Conservation (phyloP, 176 grass and related monocot species). For the Pharus latifolius region DNA sequence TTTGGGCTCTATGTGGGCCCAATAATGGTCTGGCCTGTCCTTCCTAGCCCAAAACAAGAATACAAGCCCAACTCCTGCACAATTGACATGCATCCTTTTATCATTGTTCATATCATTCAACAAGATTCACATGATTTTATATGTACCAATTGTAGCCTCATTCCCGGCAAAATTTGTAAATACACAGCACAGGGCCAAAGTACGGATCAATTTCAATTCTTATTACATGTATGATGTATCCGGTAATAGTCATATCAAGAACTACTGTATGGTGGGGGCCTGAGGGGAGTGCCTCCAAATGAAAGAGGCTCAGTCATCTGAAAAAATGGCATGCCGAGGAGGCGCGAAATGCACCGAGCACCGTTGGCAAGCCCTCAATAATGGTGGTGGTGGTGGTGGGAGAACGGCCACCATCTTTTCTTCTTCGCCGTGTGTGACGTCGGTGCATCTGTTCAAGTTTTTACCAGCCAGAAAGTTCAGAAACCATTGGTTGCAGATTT, state of each 20-base stretch:
- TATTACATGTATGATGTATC: conserved; percentile 30
- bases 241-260: no score
- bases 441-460: conserved; percentile 42
- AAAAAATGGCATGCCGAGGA: neutral
- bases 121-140: no score
- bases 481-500: neutral
- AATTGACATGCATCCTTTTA: no score
- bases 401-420: conserved; percentile 95
- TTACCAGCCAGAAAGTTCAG: conserved; percentile 8
- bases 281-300: neutral
- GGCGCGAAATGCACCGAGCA: neutral
- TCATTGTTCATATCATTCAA: no score
- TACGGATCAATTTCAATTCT: conserved; percentile 10
- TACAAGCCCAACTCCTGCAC: no score
- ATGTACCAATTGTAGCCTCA: conserved; percentile 20
- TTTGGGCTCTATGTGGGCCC: no score
- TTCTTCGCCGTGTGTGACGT: conserved; percentile 51
- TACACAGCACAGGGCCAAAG: conserved; percentile 27
- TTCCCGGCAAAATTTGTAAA: conserved; percentile 43
- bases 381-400: conserved; percentile 7
- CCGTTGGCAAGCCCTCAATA: conserved; percentile 18
- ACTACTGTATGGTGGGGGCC: no score
- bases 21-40: no score
- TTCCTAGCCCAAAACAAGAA: no score
- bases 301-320: no score